Conservation (phyloP, 257 asterid genomes). For the Penstemon barbatus region DNA sequence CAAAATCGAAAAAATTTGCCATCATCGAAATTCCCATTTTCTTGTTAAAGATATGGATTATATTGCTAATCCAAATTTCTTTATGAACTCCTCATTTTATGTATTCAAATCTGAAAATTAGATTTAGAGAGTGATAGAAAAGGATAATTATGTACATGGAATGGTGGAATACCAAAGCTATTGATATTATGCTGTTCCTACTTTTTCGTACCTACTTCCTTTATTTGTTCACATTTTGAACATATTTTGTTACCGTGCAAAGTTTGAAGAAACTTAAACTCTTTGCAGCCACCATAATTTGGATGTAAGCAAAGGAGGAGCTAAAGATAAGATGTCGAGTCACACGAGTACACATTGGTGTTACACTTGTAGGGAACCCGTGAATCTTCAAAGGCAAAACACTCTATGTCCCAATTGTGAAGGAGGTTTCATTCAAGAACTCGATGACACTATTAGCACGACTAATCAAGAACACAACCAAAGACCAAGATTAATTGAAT, state of each 20-base stretch:
- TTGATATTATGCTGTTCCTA: constrained; percentile 1
- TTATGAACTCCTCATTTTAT: too few species aligned
- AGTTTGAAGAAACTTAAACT: constrained; percentile 6
- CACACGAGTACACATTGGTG: constrained; percentile 81
- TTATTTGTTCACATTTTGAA: background rate
- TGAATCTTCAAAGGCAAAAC: constrained; percentile 42
- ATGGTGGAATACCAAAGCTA: background rate
- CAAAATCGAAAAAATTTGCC: too few species aligned
- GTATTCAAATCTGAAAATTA: too few species aligned
- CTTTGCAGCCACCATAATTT: background rate
- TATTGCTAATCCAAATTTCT: too few species aligned
- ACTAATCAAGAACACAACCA: constrained; percentile 47
- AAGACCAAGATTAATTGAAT: constrained; percentile 77
- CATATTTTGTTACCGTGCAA: background rate
- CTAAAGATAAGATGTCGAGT: constrained; percentile 51
- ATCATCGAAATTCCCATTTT: too few species aligned
- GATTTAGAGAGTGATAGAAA: too few species aligned
- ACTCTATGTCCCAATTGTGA: constrained; percentile 58
- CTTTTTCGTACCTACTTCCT: constrained; percentile 8
- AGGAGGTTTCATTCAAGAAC: constrained; percentile 81
- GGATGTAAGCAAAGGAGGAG: constrained; percentile 20
- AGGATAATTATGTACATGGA: background rate
- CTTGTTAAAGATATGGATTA: too few species aligned
- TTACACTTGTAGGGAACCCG: constrained; percentile 72
- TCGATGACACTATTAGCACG: constrained; percentile 51